These are phyloP conservation scores for Camellia oleifera DNA, from an alignment of 179 eudicot genomes.

Conservation along the genomic window DNA sequence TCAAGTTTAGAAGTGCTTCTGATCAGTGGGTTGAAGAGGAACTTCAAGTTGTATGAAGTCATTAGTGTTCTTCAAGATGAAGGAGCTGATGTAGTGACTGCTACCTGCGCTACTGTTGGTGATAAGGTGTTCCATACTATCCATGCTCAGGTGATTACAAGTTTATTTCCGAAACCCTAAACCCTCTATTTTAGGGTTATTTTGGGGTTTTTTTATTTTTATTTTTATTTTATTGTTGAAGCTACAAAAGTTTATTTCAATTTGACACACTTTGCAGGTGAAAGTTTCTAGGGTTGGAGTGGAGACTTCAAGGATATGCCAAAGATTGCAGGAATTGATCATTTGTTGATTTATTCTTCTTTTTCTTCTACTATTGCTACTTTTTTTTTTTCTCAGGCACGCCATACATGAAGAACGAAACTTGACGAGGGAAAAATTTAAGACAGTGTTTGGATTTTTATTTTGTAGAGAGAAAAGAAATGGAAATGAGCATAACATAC, in stretches of 20 bases:
- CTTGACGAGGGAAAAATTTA: too few species aligned
- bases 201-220: not conserved
- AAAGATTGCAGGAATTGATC: constrained; percentile 14
- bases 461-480: too few species aligned
- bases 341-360: not conserved
- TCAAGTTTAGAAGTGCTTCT: constrained; percentile 27
- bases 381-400: too few species aligned
- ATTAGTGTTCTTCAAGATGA: constrained; percentile 37
- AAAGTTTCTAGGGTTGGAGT: constrained; percentile 40
- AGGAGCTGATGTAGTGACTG: constrained; percentile 41
- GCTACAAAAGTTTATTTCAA: not conserved
- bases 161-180: too few species aligned
- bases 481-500: too few species aligned
- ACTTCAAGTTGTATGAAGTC: constrained; percentile 20
- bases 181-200: not conserved
- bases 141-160: constrained; percentile 34
- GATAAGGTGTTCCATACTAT: constrained; percentile 29
- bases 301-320: constrained; percentile 25
- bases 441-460: too few species aligned
- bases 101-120: constrained; percentile 15
- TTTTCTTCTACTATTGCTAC: not conserved
- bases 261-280: constrained; percentile 19
- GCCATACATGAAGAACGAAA: too few species aligned
- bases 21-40: constrained; percentile 9
- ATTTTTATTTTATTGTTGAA: not conserved